Evolutionary conservation across 2,329 filamentous ascomycete genomes (phyloP).

Genomic region (Fusarium ramigenum): DNA sequence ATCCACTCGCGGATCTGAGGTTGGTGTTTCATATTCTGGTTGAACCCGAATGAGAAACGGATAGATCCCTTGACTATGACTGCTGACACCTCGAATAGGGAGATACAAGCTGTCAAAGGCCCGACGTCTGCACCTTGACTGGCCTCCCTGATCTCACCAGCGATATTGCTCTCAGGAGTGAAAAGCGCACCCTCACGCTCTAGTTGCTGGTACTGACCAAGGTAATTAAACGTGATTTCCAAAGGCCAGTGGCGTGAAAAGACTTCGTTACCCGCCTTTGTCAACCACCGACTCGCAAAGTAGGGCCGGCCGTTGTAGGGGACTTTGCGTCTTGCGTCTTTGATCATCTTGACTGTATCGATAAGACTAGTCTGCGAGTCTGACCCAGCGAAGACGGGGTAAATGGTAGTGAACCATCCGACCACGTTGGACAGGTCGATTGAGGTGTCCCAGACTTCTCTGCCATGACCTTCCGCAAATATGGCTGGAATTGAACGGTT

Average conservation of each 20-base stretch:
- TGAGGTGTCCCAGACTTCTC: constrained; percentile 44
- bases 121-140: constrained; percentile 26
- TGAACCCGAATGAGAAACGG: constrained; percentile 56
- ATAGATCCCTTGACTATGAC: constrained; percentile 55
- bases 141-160: constrained; percentile 25
- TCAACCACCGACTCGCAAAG: constrained; percentile 35
- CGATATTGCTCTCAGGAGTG: constrained; percentile 21
- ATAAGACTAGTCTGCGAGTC: not conserved
- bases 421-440: constrained; percentile 48
- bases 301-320: constrained; percentile 26
- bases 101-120: constrained; percentile 45
- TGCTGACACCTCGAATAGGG: constrained; percentile 58
- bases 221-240: constrained; percentile 43
- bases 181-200: constrained; percentile 42
- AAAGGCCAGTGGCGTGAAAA: constrained; percentile 37
- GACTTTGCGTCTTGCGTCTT: constrained; percentile 28
- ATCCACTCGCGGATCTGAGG: constrained; percentile 47
- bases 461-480: constrained; percentile 50
- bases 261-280: not conserved
- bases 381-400: constrained; percentile 39
- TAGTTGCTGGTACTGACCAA: constrained; percentile 44
- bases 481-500: constrained; percentile 44
- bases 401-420: constrained; percentile 53
- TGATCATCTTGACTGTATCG: constrained; percentile 30
- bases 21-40: constrained; percentile 52